Evolutionary conservation across 2,329 filamentous ascomycete genomes (phyloP), one percentile per base, ranked within the genome.

Genomic region (Fusarium anthophilum): DNA sequence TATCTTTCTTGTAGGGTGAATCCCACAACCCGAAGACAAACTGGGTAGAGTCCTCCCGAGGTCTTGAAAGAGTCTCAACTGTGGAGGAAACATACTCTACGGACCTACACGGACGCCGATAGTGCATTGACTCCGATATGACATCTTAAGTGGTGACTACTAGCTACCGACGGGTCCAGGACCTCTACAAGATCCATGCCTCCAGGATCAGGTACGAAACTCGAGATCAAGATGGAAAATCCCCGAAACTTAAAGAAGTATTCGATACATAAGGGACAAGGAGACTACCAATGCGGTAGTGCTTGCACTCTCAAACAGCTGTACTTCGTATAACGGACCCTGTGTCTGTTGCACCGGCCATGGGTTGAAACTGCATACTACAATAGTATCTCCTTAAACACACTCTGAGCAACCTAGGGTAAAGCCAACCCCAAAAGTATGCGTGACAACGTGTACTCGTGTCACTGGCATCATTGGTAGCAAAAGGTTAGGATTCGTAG

Each of bases 291-390:
- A 57, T 32, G 24, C 26, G 56, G 47, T 30, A 54, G 17, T 38
- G 41, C 26, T 37, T n/a, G 20, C 66, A 60, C 17, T 47, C 50
- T 61, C 37, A 38, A 63, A 35, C n/a, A 56, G 17, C 13, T 64
- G 54, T 57, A 57, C 50, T 71, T 68, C 62, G 67, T 69, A 68
- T 63, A 57, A 56, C 15, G n/a, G 32, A 30, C 32, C 32, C 39
- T 63, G 35, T 51, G 44, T 47, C 32, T 56, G 66, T 73, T 59
- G 28, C 58, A 69, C 67, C 28, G 32, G n/a, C 35, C 48, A 43
- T 59, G 63, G 50, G 57, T 64, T 74, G 58, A 54, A 68, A 63
- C 62, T 43, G 32, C 24, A 61, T 51, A 30, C 39, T 38, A 63
- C 50, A 28, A 61, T 55, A 39, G 30, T 24, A 63, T 62, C 22